These are phyloP conservation scores for Ceratobasidium sp. DNA, from an alignment of 1,284 basidiomycete species.

Conservation along the genomic window DNA sequence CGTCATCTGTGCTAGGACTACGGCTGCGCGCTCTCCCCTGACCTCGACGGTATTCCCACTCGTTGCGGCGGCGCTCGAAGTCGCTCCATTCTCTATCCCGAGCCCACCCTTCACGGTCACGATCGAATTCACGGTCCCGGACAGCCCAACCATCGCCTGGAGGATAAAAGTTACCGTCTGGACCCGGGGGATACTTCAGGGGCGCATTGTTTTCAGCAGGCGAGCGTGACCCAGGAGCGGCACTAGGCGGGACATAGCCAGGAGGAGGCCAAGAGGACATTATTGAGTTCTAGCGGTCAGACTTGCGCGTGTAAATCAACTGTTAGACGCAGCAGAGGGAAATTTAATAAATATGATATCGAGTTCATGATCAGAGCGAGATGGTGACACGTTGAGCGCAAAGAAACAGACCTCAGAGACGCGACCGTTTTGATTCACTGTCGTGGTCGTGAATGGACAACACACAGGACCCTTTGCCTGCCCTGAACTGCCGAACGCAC, in stretches of 20 bases:
- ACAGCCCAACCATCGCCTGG: slow-evolving; percentile 75
- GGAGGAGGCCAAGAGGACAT: slow-evolving; percentile 75
- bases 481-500: slow-evolving; percentile 37
- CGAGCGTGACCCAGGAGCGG: slow-evolving; percentile 84
- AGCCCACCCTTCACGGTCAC: slow-evolving; percentile 74
- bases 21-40: slow-evolving; percentile 75
- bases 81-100: slow-evolving; percentile 53
- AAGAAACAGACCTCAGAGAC: slow-evolving; percentile 46
- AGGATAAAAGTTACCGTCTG: slow-evolving; percentile 60
- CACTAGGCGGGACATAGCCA: slow-evolving; percentile 76
- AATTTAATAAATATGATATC: slow-evolving; percentile 74
- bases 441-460: slow-evolving; percentile 43
- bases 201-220: slow-evolving; percentile 66
- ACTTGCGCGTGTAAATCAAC: slow-evolving; percentile 27
- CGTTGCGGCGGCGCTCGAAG: slow-evolving; percentile 36
- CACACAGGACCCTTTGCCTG: slow-evolving; percentile 35
- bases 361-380: slow-evolving; percentile 54
- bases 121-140: slow-evolving; percentile 76
- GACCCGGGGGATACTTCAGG: slow-evolving; percentile 68
- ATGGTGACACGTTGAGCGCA: slow-evolving; percentile 42
- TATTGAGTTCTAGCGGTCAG: slow-evolving; percentile 49
- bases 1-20: slow-evolving; percentile 76
- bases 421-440: slow-evolving; percentile 45
- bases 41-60: slow-evolving; percentile 48
- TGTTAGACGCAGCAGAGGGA: slow-evolving; percentile 61